Conservation (phyloP, 768 basidiomycete genomes). For the Erythrobasidium yunnanense region DNA sequence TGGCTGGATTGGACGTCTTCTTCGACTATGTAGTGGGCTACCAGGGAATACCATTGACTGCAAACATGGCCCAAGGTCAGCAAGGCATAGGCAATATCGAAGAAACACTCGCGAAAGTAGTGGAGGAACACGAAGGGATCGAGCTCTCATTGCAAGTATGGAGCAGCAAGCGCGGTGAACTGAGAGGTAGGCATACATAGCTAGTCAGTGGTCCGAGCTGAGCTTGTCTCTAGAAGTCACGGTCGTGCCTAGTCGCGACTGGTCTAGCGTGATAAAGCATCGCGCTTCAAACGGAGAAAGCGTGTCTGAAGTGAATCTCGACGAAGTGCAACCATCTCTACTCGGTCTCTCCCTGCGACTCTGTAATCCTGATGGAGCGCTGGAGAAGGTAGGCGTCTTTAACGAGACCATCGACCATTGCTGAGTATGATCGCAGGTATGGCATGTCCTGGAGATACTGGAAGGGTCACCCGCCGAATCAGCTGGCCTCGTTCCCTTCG, state of each 20-base stretch:
- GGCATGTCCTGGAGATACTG: constrained; percentile 94
- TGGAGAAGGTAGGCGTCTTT: constrained; percentile 47
- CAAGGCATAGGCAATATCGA: neutral
- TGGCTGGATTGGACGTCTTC: constrained; percentile 75
- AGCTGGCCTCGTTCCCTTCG: constrained; percentile 77
- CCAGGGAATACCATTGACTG: constrained; percentile 47
- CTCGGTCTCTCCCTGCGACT: constrained; percentile 86
- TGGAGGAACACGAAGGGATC: constrained; percentile 27
- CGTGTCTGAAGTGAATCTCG: constrained; percentile 36
- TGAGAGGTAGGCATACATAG: constrained; percentile 27
- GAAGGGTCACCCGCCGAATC: constrained; percentile 95
- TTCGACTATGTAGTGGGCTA: constrained; percentile 96
- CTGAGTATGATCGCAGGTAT: constrained; percentile 48
- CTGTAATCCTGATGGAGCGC: constrained; percentile 75
- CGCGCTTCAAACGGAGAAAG: constrained; percentile 39
- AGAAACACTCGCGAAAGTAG: constrained; percentile 15
- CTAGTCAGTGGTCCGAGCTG: neutral
- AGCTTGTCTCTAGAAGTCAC: constrained; percentile 54
- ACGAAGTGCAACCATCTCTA: constrained; percentile 64
- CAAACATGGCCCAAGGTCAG: neutral
- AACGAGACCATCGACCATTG: neutral
- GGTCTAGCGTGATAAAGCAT: constrained; percentile 47
- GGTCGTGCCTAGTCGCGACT: constrained; percentile 70
- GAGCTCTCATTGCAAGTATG: constrained; percentile 34
- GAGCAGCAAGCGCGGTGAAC: constrained; percentile 36